phyloP scores from a whole-genome alignment of 306 rosid species.

The Mimosa pudica region DNA sequence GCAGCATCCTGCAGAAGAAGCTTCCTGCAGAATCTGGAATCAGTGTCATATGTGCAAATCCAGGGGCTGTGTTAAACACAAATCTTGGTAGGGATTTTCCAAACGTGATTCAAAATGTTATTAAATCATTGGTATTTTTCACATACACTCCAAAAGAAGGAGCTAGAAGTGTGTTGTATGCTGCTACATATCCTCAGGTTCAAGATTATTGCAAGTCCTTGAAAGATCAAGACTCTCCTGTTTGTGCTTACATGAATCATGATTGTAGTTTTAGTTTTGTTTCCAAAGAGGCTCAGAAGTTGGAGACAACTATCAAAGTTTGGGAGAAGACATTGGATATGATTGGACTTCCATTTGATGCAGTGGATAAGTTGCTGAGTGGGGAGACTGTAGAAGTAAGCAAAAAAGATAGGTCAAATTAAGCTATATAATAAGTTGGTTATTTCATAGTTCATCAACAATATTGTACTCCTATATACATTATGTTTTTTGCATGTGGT shows the following conservation, averaged over 20 bases:
- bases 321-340: constrained; percentile 1
- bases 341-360: constrained; percentile 2
- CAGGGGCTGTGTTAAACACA: background rate
- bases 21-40: background rate
- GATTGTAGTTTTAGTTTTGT: background rate
- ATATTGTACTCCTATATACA: background rate
- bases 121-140: background rate
- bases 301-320: background rate
- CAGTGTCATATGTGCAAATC: background rate
- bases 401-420: background rate
- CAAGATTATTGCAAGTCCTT: background rate
- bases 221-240: background rate
- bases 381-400: background rate
- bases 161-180: background rate
- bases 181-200: background rate
- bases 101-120: background rate
- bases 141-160: background rate
- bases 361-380: background rate
- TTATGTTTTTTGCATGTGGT: background rate
- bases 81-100: background rate
- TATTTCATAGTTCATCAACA: no score
- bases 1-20: background rate
- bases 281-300: background rate
- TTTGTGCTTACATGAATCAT: background rate
- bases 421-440: background rate